Evolutionary conservation across 208 protist genomes (phyloP), one percentile per base, ranked within the genome.

Genomic region (Acanthamoeba comandoni): DNA sequence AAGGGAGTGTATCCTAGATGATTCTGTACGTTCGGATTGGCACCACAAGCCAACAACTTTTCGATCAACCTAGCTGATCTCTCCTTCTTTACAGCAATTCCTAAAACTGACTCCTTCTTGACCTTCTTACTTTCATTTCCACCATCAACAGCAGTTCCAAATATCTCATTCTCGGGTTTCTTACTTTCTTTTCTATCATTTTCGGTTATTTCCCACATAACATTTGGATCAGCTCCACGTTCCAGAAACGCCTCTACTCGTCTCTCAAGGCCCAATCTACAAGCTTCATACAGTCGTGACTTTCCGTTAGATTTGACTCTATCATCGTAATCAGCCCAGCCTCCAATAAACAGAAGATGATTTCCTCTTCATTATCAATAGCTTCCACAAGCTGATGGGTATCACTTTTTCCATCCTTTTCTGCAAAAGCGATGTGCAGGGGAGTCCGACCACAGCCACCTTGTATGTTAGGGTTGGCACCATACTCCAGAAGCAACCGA

Each of bases 291-390:
- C 24, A 80, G 70, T 7, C 49, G 70, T 51, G 70, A 80, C 19
- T 43, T 80, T 43, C 43, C 49, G 7, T 43, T 35, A 11, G 70
- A 60, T n/a, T 60, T 60, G 19, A 51, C 52, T 12, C 52, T n/a
- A n/a, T 80, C 49, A 26, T 80, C 58, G 70, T 43, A 51, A 80
- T 80, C 31, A 26, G 70, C 70, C 70, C 70, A 51, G 70, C 31
- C 43, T 80, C 70, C 24, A 80, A 60, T 22, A 80, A 51, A 51
- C 70, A 80, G 70, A 60, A 29, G 49, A 80, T 80, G 22, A 80
- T 26, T 29, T 80, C 70, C 70, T 80, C 70, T 26, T 57, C 43
- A 13, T 80, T 51, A 15, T 80, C 70, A 22, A 80, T 29, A n/a
- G 31, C 2, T 26, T 80, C 70, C 24, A 69, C 17, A 80, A 55